phyloP scores from a whole-genome alignment of 768 basidiomycete genomes.

The Amanita molliuscula region DNA sequence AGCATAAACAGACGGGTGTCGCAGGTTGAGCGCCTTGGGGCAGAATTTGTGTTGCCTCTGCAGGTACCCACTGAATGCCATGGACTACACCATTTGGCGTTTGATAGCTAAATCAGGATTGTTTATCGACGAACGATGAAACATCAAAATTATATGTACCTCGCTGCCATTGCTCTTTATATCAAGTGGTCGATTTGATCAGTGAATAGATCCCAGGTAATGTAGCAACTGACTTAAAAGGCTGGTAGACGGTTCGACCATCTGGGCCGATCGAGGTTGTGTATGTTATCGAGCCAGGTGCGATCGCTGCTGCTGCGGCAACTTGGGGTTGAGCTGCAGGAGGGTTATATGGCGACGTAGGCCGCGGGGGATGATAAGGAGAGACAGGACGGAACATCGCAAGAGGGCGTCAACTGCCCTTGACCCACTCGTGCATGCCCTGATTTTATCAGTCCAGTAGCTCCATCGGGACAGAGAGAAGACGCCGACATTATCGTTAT shows the following conservation, averaged over 20 bases:
- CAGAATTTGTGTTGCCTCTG: slow-evolving; percentile 53
- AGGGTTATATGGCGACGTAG: slow-evolving; percentile 15
- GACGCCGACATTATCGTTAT: not conserved
- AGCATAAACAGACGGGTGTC: slow-evolving; percentile 30
- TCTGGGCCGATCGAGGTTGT: slow-evolving; percentile 54
- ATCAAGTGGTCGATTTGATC: slow-evolving; percentile 10
- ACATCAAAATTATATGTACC: slow-evolving; percentile 31
- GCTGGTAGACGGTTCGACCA: slow-evolving; percentile 56
- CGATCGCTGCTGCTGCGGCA: slow-evolving; percentile 23
- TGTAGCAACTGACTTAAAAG: slow-evolving; percentile 35
- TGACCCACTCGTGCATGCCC: not conserved
- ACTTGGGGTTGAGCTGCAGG: slow-evolving; percentile 10
- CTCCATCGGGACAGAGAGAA: not conserved
- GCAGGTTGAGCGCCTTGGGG: slow-evolving; percentile 55
- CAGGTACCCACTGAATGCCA: slow-evolving; percentile 61
- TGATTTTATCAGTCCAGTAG: slow-evolving; percentile 2
- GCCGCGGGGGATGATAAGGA: slow-evolving; percentile 16
- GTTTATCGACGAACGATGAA: slow-evolving; percentile 6
- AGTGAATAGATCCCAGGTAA: slow-evolving; percentile 9
- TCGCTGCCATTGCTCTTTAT: slow-evolving; percentile 61
- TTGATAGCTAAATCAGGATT: slow-evolving; percentile 46
- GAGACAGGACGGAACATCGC: slow-evolving; percentile 24
- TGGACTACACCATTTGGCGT: slow-evolving; percentile 56
- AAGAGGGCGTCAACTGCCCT: not conserved
- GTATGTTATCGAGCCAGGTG: slow-evolving; percentile 63